Percentiles rank a stretch among this genome's conserved stretches.
Conservation (phyloP, 495 filamentous ascomycete genomes). For the Amphirosellinia nigrospora region DNA sequence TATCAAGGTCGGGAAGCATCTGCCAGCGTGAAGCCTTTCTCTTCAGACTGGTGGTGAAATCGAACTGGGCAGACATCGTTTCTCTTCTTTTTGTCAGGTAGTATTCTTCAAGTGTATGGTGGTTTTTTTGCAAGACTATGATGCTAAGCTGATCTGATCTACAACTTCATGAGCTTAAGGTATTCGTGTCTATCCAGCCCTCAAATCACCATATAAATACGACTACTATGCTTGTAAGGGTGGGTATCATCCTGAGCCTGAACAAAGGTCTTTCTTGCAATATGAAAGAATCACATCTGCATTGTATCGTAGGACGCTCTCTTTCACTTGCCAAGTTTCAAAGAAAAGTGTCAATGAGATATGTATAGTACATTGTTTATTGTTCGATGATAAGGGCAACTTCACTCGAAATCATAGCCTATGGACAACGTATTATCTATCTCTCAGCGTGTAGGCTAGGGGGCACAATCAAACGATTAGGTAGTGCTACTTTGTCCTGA, state of each 20-base stretch:
- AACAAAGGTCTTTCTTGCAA: not conserved
- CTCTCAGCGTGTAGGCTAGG: not conserved
- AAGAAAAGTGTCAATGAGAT: not conserved
- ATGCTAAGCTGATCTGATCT: not conserved
- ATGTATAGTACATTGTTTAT: not conserved
- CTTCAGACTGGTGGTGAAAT: not conserved
- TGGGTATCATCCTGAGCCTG: not conserved
- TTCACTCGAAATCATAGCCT: not conserved
- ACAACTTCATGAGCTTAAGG: not conserved
- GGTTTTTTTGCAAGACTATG: not conserved
- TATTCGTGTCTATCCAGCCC: not conserved
- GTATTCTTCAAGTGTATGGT: not conserved
- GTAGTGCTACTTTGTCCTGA: not conserved
- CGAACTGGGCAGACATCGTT: not conserved
- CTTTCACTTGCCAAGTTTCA: not conserved
- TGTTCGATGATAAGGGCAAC: not conserved
- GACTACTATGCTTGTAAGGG: not conserved
- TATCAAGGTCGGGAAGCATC: not conserved
- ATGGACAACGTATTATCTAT: not conserved
- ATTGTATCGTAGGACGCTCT: not conserved
- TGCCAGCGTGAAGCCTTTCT: slow-evolving; percentile 22
- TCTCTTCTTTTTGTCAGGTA: not conserved
- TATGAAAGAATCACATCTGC: not conserved
- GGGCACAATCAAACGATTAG: not conserved
- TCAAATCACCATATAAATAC: not conserved